Conservation (phyloP, 306 rosid genomes). For the Quillaja saponaria region DNA sequence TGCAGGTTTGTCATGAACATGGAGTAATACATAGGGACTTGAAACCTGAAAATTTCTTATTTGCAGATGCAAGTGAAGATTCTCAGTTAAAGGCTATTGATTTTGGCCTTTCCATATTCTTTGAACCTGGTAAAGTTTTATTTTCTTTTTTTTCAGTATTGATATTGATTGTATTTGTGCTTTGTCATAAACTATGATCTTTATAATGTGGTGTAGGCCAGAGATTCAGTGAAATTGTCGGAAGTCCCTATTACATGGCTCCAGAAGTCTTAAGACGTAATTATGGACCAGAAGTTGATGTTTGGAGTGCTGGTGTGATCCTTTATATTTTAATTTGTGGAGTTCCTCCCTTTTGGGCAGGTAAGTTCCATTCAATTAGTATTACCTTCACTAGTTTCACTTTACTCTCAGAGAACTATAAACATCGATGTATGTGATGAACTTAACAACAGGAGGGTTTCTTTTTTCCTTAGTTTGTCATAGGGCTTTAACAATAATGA, state of each 20-base stretch:
- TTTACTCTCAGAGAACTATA: background rate
- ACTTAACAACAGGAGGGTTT: background rate
- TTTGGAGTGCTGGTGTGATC: constrained; percentile 95
- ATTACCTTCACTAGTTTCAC: background rate
- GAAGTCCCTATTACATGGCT: constrained; percentile 99
- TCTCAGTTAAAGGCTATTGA: constrained; percentile 77
- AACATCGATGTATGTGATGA: constrained; percentile 2
- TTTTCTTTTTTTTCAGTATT: background rate
- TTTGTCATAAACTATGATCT: background rate
- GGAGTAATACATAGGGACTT: constrained; percentile 92
- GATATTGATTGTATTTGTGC: background rate
- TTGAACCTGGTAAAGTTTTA: constrained; percentile 48
- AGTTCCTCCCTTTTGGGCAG: constrained; percentile 99
- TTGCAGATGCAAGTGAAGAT: constrained; percentile 59
- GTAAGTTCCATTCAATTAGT: constrained; percentile 35
- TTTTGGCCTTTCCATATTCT: constrained; percentile 87
- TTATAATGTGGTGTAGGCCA: constrained; percentile 51
- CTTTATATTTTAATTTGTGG: constrained; percentile 90
- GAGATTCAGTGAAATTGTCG: constrained; percentile 84
- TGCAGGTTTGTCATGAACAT: constrained; percentile 75
- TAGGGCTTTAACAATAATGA: constrained; percentile 31
- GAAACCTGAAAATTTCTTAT: constrained; percentile 92
- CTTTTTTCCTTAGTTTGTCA: constrained; percentile 1
- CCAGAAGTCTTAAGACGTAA: constrained; percentile 87
- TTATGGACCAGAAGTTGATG: constrained; percentile 84